Conservation (phyloP, 148 eudicot species). For the Polygonum aviculare region DNA sequence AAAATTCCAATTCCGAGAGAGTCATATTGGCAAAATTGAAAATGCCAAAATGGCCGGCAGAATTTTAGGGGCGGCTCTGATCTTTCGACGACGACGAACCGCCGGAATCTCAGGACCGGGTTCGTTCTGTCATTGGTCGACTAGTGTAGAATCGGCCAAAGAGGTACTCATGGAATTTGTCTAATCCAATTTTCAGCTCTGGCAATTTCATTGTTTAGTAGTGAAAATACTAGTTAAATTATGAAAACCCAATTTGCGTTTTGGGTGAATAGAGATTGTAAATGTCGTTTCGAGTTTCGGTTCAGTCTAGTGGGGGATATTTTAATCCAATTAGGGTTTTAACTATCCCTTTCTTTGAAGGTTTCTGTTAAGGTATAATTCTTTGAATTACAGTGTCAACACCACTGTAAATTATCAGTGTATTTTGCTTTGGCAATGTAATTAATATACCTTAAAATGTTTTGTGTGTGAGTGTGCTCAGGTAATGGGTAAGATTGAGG, state of each 20-base stretch:
- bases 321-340: not conserved
- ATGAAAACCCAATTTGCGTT: not conserved
- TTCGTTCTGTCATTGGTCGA: not conserved
- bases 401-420: not conserved
- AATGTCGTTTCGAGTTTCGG: not conserved
- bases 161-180: not conserved
- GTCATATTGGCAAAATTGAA: not conserved
- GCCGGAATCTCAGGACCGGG: constrained; percentile 5
- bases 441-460: not conserved
- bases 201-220: constrained; percentile 1
- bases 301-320: not conserved
- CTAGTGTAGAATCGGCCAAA: constrained; percentile 7
- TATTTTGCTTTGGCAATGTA: not conserved
- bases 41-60: constrained; percentile 13
- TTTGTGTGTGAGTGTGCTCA: not conserved
- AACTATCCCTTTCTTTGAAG: too few relatives aligned
- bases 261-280: not conserved
- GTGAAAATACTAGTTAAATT: not conserved
- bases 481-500: not conserved
- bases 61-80: not conserved
- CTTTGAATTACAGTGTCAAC: too few relatives aligned
- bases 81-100: constrained; percentile 10
- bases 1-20: not conserved
- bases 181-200: not conserved
- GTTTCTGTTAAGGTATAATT: too few relatives aligned